These are phyloP conservation scores for Musa schizocarpa DNA, from an alignment of 176 grass and related monocot genomes.

Conservation along the genomic window DNA sequence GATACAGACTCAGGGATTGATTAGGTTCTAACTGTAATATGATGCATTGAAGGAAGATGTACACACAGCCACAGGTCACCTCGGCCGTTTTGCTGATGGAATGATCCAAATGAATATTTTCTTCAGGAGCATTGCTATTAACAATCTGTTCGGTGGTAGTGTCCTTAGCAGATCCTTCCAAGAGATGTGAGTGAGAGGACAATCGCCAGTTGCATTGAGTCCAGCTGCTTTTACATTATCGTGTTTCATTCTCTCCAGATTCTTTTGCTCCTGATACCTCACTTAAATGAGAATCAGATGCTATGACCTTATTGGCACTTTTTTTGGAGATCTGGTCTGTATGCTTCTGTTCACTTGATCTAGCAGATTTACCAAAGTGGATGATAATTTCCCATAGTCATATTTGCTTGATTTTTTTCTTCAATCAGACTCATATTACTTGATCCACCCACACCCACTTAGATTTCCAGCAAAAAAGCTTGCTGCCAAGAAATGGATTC, in stretches of 20 bases:
- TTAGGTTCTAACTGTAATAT: background rate
- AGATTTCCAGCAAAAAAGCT: slow-evolving; percentile 27
- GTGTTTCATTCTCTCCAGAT: slow-evolving; percentile 14
- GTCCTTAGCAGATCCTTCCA: background rate
- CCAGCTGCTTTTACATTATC: slow-evolving; percentile 17
- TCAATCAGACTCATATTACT: slow-evolving; percentile 58
- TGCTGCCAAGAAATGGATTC: slow-evolving; percentile 5
- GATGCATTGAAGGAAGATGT: background rate
- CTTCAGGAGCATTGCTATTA: slow-evolving; percentile 13
- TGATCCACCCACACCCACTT: slow-evolving; percentile 11
- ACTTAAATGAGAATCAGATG: slow-evolving; percentile 16
- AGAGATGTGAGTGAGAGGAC: slow-evolving; percentile 9
- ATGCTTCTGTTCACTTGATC: slow-evolving; percentile 32
- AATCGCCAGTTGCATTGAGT: slow-evolving; percentile 14
- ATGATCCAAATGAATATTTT: background rate
- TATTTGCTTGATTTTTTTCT: slow-evolving; percentile 27
- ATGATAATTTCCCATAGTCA: slow-evolving; percentile 43
- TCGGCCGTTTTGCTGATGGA: background rate
- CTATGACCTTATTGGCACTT: slow-evolving; percentile 5
- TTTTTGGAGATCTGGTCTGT: slow-evolving; percentile 23
- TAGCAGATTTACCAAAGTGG: slow-evolving; percentile 41
- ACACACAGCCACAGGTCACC: background rate
- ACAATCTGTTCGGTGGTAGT: slow-evolving; percentile 10
- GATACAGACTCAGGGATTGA: background rate
- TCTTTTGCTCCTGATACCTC: slow-evolving; percentile 17